phyloP scores from a whole-genome alignment of 306 rosid genomes.

The Prunus dulcis region DNA sequence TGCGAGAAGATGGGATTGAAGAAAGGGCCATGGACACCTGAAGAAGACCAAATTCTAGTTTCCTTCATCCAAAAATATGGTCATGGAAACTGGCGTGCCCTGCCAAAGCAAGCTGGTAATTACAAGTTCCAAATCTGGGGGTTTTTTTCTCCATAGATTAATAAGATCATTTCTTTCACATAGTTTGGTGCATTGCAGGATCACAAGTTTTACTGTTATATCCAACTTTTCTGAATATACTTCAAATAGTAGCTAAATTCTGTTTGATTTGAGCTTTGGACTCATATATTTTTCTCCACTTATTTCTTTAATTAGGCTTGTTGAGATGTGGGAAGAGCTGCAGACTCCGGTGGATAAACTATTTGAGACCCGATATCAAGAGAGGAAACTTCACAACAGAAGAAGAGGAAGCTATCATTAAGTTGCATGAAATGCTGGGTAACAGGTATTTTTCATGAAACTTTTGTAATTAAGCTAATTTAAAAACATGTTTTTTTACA shows the following conservation, averaged over 20 bases:
- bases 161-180: neutral
- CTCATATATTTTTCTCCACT: neutral
- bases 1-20: conserved; percentile 91
- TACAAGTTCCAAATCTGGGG: neutral
- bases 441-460: conserved; percentile 54
- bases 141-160: neutral
- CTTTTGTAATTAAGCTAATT: neutral
- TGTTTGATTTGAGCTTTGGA: conserved; percentile 1
- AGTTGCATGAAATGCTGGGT: conserved; percentile 67
- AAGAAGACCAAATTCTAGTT: conserved; percentile 72
- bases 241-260: neutral
- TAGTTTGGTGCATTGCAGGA: neutral
- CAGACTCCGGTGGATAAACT: conserved; percentile 84
- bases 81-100: conserved; percentile 96
- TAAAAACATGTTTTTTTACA: neutral
- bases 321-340: conserved; percentile 97
- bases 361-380: conserved; percentile 81
- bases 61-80: conserved; percentile 61
- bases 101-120: conserved; percentile 90
- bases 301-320: conserved; percentile 44
- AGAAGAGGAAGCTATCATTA: conserved; percentile 71
- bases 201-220: neutral
- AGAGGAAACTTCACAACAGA: conserved; percentile 87
- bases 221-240: neutral
- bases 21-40: conserved; percentile 88